Percentiles rank a stretch among this genome's conserved stretches.
Conservation (phyloP, 257 asterid species). For the Solanum paucissectum region DNA sequence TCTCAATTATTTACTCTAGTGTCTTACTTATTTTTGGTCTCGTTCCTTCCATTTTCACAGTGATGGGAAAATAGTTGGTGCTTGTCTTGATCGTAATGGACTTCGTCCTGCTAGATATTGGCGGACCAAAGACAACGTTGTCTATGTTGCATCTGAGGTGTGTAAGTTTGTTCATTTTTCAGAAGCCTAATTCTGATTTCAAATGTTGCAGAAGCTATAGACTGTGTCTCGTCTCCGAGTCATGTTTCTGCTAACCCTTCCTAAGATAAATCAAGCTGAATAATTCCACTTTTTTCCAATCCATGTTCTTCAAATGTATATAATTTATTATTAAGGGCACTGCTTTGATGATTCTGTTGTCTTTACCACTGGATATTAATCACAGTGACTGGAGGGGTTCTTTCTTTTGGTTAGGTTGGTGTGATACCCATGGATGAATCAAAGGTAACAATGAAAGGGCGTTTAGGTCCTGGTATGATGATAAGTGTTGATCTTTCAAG, state of each 20-base stretch:
- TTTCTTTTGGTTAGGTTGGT: conserved; percentile 59
- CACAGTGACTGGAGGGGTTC: neutral
- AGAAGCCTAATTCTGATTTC: neutral
- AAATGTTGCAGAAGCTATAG: neutral
- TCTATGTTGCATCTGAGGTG: conserved; percentile 99
- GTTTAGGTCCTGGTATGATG: conserved; percentile 99
- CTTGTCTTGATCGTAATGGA: conserved; percentile 98
- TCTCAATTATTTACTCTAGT: neutral
- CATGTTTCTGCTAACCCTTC: neutral
- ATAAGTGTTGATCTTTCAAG: conserved; percentile 72
- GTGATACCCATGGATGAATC: conserved; percentile 91
- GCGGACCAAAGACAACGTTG: conserved; percentile 88
- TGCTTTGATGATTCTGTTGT: neutral
- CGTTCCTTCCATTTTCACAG: conserved; percentile 26
- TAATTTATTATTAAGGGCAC: neutral
- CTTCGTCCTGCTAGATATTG: conserved; percentile 99
- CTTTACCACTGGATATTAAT: neutral
- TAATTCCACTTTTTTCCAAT: neutral
- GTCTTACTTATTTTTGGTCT: neutral
- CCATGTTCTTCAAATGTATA: neutral
- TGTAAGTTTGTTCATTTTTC: conserved; percentile 6
- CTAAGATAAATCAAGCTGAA: neutral
- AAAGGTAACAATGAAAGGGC: conserved; percentile 90
- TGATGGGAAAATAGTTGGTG: conserved; percentile 99
- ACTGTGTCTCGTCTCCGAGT: neutral